Evolutionary conservation across 2,329 filamentous ascomycete species (phyloP), one percentile per base, ranked within the genome.

Genomic region (Ophiocordyceps robertsii): DNA sequence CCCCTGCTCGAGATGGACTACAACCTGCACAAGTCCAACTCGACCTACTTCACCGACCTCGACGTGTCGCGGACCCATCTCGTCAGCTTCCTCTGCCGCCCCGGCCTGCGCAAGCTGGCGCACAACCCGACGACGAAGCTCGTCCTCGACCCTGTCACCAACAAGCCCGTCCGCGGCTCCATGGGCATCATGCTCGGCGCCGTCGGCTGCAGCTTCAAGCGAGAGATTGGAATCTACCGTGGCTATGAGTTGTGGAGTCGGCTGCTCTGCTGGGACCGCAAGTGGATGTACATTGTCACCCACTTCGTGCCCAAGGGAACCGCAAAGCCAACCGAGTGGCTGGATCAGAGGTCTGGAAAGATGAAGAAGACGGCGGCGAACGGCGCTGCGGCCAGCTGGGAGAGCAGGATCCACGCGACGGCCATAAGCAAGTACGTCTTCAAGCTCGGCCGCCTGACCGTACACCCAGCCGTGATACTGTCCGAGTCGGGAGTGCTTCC

Each of bases 1-100:
- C 75, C 84, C 1, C 64, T 84, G 42, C 72, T 84, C 51, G 87
- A 94, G 63, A 86, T 81, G 53, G 89, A 95, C 65, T 87, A 88
- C 67, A 90, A 92, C 65, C 56, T 87, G 37, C 84, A 90, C 70
- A 88, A 89, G 59, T 80, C 80, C 47, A 86, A 88, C 66, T 78
- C 75, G 52, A 94, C 88, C 29, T 94, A 93, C 67, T 94, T 94
- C 58, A 69, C 79, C 50, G 87, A 94, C 61, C 77, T 93, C 50
- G 88, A 94, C 62, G 75, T 90, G 46, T 78, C 82, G 33, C 83
- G 92, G 44, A 84, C 84, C 1, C 84, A 93, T 49, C 75, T 92
- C 9, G 77, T 93, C 42, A 82, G 79, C 39, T 76, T 80, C 49
- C 65, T 89, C 3, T 66, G 82, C 42, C 73, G 71, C 17, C 70